Base-by-base conservation (phyloP, 1,284 basidiomycete species). In the Cutaneotrichosporon sp. region DNA sequence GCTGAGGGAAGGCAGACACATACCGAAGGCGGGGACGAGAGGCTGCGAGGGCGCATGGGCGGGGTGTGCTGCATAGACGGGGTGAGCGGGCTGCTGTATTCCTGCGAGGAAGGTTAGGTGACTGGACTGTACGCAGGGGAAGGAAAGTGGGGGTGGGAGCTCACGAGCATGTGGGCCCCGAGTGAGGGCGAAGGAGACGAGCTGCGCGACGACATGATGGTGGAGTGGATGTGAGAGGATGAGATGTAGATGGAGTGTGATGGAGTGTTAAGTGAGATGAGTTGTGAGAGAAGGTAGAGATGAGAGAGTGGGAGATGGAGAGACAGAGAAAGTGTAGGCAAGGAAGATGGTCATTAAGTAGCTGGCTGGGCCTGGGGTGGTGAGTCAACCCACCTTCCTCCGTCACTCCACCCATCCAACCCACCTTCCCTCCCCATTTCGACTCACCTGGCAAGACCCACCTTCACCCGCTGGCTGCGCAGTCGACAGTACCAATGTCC, bases 1-100 rank as follows among this genome's bases (percentile, higher is more conserved):
- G n/a, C n/a, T n/a, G n/a, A 25, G 22, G 8, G 3, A 16, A 5
- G 8, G 10, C 4, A 16, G 10, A 25, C 6, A 46, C 54, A 33
- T 22, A 52, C 59, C 16, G 59, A 60, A 29, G 53, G 29, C 1
- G 59, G 59, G 33, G 33, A 24, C 4, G 51, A 34, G 6, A 53
- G 51, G 29, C 50, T 51, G 27, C 18, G 38, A 42, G 38, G 38
- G 18, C 38, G 38, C 22, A 46, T 46, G 13, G 45, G 22, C 11
- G 10, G 22, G 22, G 22, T 24, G 24, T 24, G 45, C 22, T 46
- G 22, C 47, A 29, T 56, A 3, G 54, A 22, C 11, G 54, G 43
- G 29, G 18, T 47, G 14, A 43, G 20, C 4, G 29, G 29, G 20
- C 13, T 18, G 54, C 29, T 34, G 43, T 38, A 46, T 4, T 31